phyloP scores from a whole-genome alignment of 768 basidiomycete species.

The Pholiota conissans region DNA sequence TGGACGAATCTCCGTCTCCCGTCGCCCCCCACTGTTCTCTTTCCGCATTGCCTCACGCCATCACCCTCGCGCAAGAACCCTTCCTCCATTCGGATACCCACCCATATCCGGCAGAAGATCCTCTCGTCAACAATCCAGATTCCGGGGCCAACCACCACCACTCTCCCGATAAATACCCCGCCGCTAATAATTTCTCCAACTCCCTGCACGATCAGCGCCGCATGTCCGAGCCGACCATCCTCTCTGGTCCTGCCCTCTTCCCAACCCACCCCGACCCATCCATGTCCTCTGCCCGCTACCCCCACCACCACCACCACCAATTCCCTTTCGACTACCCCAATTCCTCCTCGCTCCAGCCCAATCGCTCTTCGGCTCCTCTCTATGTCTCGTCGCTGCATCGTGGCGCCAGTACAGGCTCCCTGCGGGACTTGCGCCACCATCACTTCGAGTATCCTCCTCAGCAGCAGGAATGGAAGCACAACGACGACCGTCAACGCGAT shows the following conservation, averaged over 20 bases:
- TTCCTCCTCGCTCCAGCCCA: conserved; percentile 27
- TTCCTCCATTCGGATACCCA: conserved; percentile 42
- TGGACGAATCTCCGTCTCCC: conserved; percentile 46
- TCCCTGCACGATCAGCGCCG: conserved; percentile 57
- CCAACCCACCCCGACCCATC: conserved; percentile 40
- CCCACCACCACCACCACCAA: conserved; percentile 39
- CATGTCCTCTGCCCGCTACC: conserved; percentile 30
- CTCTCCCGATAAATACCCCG: conserved; percentile 34
- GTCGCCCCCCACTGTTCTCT: conserved; percentile 37
- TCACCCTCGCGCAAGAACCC: conserved; percentile 43
- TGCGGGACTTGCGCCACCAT: conserved; percentile 41
- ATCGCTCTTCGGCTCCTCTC: conserved; percentile 34
- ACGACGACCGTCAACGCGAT: conserved; percentile 28
- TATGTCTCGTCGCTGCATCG: conserved; percentile 48
- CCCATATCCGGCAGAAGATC: conserved; percentile 42
- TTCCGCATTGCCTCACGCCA: conserved; percentile 36
- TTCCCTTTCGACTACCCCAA: conserved; percentile 41
- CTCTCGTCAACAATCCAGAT: conserved; percentile 33
- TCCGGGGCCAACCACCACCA: conserved; percentile 32
- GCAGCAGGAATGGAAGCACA: conserved; percentile 38
- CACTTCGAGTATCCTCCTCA: conserved; percentile 36
- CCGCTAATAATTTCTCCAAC: conserved; percentile 29
- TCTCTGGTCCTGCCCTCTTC: conserved; percentile 23
- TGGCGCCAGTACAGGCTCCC: conserved; percentile 43
- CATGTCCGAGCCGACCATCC: conserved; percentile 66